Conservation (phyloP, 1,284 basidiomycete species). For the Apiotrichum gracile region DNA sequence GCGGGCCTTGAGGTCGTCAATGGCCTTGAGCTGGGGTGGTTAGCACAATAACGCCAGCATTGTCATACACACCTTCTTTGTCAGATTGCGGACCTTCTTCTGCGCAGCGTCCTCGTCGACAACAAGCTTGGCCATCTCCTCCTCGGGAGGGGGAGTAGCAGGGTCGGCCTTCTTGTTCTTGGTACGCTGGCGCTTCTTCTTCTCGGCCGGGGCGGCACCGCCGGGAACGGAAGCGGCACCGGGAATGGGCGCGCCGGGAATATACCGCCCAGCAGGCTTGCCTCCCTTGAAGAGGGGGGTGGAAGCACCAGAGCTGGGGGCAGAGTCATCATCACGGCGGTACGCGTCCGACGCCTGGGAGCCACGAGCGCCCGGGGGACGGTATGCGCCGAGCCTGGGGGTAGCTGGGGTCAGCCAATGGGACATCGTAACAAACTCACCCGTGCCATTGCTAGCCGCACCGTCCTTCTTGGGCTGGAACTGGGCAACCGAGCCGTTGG, state of each 20-base stretch:
- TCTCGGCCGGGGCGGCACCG: conserved; percentile 45
- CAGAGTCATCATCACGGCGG: conserved; percentile 77
- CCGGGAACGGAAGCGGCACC: conserved; percentile 26
- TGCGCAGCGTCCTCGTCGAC: conserved; percentile 66
- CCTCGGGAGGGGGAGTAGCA: conserved; percentile 9
- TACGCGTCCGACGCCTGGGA: conserved; percentile 75
- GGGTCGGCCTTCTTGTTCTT: conserved; percentile 52
- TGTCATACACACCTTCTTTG: no score
- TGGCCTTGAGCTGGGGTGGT: conserved; percentile 94
- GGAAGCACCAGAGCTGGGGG: conserved; percentile 45
- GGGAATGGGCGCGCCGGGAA: conserved; percentile 60
- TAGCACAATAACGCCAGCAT: no score
- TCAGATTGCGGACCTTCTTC: conserved; percentile 89
- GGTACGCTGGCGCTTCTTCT: conserved; percentile 56
- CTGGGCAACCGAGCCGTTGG: conserved; percentile 57
- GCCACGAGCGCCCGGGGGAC: conserved; percentile 87
- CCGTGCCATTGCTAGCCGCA: conserved; percentile 16
- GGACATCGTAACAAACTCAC: conserved; percentile 18
- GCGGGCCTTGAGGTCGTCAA: conserved; percentile 90
- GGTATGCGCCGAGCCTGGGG: conserved; percentile 73
- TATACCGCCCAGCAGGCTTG: conserved; percentile 50
- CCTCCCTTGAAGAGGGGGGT: conserved; percentile 57
- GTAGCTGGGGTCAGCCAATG: conserved; percentile 43
- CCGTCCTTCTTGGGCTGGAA: conserved; percentile 30
- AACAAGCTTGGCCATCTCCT: conserved; percentile 41